Evolutionary conservation across 352 stramenopile genomes (phyloP).

Genomic region (Pythium vanterpoolii): DNA sequence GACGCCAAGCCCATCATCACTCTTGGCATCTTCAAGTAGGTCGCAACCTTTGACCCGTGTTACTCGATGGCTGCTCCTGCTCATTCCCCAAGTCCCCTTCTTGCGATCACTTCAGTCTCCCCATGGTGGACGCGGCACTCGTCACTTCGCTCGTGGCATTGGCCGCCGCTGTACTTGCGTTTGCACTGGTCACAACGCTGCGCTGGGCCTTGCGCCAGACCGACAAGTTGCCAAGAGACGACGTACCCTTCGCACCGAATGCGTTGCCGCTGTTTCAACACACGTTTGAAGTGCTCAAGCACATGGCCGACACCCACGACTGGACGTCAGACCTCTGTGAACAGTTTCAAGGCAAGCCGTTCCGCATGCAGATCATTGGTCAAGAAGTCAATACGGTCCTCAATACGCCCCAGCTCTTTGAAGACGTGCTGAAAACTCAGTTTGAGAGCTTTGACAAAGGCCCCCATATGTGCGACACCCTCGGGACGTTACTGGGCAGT

Average conservation of each 20-base stretch:
- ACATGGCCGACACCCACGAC: slow-evolving; percentile 13
- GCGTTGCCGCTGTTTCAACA: slow-evolving; percentile 15
- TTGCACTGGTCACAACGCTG: slow-evolving; percentile 6
- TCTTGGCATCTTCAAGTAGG: no score
- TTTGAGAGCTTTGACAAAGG: slow-evolving; percentile 22
- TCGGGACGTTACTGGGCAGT: slow-evolving; percentile 12
- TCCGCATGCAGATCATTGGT: slow-evolving; percentile 14
- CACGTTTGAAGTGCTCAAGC: slow-evolving; percentile 6
- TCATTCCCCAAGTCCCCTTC: no score
- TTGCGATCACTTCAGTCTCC: no score
- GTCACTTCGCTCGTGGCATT: no score
- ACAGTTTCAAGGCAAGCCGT: slow-evolving; percentile 16
- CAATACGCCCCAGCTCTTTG: slow-evolving; percentile 6
- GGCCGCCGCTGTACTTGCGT: no score
- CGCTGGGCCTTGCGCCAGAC: background rate
- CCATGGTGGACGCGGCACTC: no score
- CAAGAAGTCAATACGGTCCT: slow-evolving; percentile 9
- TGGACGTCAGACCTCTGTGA: slow-evolving; percentile 9
- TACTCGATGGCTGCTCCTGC: no score
- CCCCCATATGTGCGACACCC: background rate
- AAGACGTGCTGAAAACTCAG: slow-evolving; percentile 27
- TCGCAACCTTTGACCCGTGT: no score
- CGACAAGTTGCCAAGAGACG: background rate
- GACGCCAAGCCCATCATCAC: no score
- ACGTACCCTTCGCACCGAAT: slow-evolving; percentile 2